These are phyloP conservation scores for Breviolum minutum DNA, from an alignment of 73 alveolate species.

Conservation along the genomic window DNA sequence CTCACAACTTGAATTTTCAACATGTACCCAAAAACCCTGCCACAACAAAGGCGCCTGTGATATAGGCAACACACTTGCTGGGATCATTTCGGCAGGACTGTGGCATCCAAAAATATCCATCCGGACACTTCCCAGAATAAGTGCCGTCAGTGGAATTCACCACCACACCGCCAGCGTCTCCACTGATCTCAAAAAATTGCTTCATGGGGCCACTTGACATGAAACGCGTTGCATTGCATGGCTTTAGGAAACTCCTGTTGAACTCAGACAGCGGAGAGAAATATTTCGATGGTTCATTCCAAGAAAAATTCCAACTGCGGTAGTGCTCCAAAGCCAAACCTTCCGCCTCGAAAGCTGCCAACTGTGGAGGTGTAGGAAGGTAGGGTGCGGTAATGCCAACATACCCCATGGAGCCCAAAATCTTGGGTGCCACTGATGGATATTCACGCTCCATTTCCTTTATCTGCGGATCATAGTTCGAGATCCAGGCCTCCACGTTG, in stretches of 20 bases:
- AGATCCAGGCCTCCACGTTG: no score
- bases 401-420: conserved; percentile 50
- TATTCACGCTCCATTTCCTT: not conserved
- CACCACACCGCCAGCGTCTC: conserved; percentile 8
- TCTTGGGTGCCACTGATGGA: conserved; percentile 26
- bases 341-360: not conserved
- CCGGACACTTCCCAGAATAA: not conserved
- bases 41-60: not conserved
- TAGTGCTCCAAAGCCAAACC: conserved; percentile 12
- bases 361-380: not conserved
- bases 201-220: not conserved
- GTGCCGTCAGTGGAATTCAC: not conserved
- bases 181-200: not conserved
- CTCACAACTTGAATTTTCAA: no score
- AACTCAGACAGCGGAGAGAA: not conserved
- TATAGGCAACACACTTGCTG: not conserved
- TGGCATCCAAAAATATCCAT: not conserved
- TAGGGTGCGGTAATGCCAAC: not conserved
- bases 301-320: not conserved
- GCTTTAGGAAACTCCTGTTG: not conserved
- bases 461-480: no score
- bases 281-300: conserved; percentile 12
- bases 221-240: not conserved
- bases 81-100: not conserved
- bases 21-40: not conserved